phyloP scores from a whole-genome alignment of 2,329 filamentous ascomycete genomes.

The Xylariaceae sp. region DNA sequence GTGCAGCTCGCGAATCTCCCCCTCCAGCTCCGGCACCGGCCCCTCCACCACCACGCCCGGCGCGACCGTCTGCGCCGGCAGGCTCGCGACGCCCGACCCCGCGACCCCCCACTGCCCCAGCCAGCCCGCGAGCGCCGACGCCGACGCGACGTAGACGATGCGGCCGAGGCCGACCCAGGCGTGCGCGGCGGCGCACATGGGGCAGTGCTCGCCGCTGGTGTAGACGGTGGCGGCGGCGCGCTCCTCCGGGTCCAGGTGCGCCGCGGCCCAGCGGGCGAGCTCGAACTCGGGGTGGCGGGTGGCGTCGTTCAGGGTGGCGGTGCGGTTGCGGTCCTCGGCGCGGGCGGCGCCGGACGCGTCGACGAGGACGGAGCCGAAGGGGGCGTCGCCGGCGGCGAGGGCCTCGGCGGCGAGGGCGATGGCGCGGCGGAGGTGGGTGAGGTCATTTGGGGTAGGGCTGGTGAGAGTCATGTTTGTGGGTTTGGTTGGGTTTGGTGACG shows the following conservation, averaged over 20 bases:
- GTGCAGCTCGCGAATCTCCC: conserved; percentile 14
- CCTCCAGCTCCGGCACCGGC: conserved; percentile 15
- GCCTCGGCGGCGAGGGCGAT: conserved; percentile 27
- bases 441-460: conserved; percentile 2
- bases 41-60: conserved; percentile 9
- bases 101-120: conserved; percentile 4
- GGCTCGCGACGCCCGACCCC: conserved; percentile 5
- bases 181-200: conserved; percentile 19
- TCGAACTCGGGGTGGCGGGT: conserved; percentile 19
- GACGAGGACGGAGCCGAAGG: conserved; percentile 18
- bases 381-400: conserved; percentile 19
- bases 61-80: conserved; percentile 9
- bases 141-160: conserved; percentile 18
- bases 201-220: conserved; percentile 19
- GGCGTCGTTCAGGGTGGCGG: conserved; percentile 6
- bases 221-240: conserved; percentile 14
- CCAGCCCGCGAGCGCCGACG: conserved; percentile 11
- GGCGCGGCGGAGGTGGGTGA: conserved; percentile 16
- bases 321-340: conserved; percentile 17
- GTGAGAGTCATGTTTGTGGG: too few relatives aligned
- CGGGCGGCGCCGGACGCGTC: not conserved
- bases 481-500: too few relatives aligned
- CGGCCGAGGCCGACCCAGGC: conserved; percentile 13
- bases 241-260: conserved; percentile 6
- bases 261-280: conserved; percentile 16